Conservation (phyloP, 2,329 filamentous ascomycete genomes). For the Cytospora chrysosperma region DNA sequence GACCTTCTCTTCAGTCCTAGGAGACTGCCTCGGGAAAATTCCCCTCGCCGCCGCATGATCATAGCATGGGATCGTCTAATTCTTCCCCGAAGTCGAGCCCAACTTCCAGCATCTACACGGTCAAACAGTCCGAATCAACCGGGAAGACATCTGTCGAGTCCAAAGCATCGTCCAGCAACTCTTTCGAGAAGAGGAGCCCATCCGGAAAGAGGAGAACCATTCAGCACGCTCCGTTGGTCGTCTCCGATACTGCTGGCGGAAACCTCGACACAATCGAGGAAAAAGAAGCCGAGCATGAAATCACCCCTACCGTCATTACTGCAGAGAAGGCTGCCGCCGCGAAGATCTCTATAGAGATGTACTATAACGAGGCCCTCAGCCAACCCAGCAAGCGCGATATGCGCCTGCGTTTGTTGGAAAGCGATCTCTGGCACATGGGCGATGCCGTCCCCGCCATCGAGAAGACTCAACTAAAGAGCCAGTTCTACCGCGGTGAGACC, state of each 20-base stretch:
- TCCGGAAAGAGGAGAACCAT: slow-evolving; percentile 28
- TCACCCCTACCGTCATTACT: slow-evolving; percentile 49
- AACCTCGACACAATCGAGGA: slow-evolving; percentile 37
- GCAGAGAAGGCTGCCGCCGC: slow-evolving; percentile 77
- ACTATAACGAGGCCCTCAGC: slow-evolving; percentile 71
- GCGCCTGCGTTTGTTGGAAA: slow-evolving; percentile 62
- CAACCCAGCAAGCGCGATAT: slow-evolving; percentile 57
- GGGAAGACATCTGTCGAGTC: slow-evolving; percentile 43
- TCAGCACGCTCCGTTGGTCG: slow-evolving; percentile 8
- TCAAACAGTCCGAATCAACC: slow-evolving; percentile 32
- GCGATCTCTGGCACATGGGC: slow-evolving; percentile 54
- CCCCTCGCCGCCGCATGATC: slow-evolving; percentile 16
- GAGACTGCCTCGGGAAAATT: slow-evolving; percentile 31
- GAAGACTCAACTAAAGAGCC: slow-evolving; percentile 49
- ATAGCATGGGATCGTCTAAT: slow-evolving; percentile 11
- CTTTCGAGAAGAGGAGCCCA: slow-evolving; percentile 32
- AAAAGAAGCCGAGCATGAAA: slow-evolving; percentile 29
- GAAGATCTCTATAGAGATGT: slow-evolving; percentile 82
- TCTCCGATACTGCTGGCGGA: slow-evolving; percentile 29
- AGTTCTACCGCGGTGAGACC: slow-evolving; percentile 67
- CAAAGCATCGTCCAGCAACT: slow-evolving; percentile 35
- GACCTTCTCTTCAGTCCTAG: slow-evolving; percentile 37
- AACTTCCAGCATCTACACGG: slow-evolving; percentile 27
- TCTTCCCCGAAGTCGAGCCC: slow-evolving; percentile 29
- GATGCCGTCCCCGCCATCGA: slow-evolving; percentile 56